These are phyloP conservation scores for Hibiscus mutabilis DNA, from an alignment of 345 rosid species.

Conservation along the genomic window DNA sequence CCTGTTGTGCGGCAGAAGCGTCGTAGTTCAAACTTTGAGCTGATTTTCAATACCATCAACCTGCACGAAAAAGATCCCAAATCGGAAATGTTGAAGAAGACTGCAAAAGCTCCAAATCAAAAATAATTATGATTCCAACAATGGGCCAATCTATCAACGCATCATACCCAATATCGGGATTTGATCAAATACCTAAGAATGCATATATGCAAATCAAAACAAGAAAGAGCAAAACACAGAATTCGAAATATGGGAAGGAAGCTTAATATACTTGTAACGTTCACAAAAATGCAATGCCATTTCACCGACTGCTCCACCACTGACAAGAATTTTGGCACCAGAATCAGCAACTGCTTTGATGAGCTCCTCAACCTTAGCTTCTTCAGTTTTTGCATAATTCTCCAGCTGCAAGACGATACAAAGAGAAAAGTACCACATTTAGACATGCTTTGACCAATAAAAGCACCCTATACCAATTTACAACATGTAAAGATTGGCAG, in stretches of 20 bases:
- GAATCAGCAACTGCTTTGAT: constrained; percentile 93
- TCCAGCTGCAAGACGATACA: constrained; percentile 49
- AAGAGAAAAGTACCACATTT: neutral
- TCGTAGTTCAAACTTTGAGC: constrained; percentile 93
- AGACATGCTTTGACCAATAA: neutral
- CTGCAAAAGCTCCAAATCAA: neutral
- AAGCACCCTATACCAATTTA: neutral
- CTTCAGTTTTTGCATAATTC: constrained; percentile 95
- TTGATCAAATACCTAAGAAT: neutral
- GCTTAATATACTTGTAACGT: constrained; percentile 76
- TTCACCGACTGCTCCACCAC: constrained; percentile 95
- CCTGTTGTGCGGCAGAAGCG: constrained; percentile 65
- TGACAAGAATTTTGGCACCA: constrained; percentile 91
- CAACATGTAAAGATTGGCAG: too few relatives aligned
- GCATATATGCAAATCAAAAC: neutral
- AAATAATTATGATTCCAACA: neutral
- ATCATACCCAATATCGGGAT: neutral
- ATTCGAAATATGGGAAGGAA: neutral
- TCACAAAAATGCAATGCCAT: constrained; percentile 99
- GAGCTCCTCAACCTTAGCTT: constrained; percentile 89
- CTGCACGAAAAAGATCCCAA: constrained; percentile 32
- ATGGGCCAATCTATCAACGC: neutral
- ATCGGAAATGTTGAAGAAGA: constrained; percentile 6
- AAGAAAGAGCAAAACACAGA: neutral
- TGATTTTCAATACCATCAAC: constrained; percentile 92